These are phyloP conservation scores for Mycosphaerella arachidis DNA, from an alignment of 2,329 filamentous ascomycete species.

Conservation along the genomic window DNA sequence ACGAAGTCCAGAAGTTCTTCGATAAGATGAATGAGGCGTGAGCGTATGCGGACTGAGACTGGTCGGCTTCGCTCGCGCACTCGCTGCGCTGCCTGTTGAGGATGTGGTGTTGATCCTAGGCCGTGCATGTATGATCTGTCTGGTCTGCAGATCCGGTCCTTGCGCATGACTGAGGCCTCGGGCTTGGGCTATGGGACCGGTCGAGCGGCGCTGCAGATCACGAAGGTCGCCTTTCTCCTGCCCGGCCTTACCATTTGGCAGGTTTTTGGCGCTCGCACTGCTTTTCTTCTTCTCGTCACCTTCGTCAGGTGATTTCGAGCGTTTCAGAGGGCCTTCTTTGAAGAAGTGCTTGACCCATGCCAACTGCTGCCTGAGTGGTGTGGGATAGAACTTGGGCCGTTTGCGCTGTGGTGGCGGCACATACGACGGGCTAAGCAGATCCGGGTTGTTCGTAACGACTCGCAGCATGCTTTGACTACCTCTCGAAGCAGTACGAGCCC, in stretches of 20 bases:
- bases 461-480: conserved; percentile 77
- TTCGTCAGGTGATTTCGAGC: conserved; percentile 53
- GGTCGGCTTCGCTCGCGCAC: conserved; percentile 32
- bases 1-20: conserved; percentile 78
- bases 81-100: conserved; percentile 31
- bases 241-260: conserved; percentile 14
- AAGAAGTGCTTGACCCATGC: conserved; percentile 69
- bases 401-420: conserved; percentile 45
- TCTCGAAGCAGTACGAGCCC: conserved; percentile 25
- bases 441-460: conserved; percentile 67
- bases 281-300: conserved; percentile 15
- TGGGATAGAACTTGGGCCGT: conserved; percentile 54
- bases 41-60: conserved; percentile 72
- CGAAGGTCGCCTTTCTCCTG: conserved; percentile 20
- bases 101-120: conserved; percentile 42
- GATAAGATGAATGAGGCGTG: conserved; percentile 80
- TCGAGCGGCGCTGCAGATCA: conserved; percentile 36
- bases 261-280: conserved; percentile 16
- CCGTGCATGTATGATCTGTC: conserved; percentile 37
- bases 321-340: conserved; percentile 58
- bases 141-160: conserved; percentile 35
- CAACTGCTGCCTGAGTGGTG: conserved; percentile 63
- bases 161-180: conserved; percentile 31
- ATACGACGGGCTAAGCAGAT: conserved; percentile 50
- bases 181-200: conserved; percentile 31